Evolutionary conservation across 805 yeast species (phyloP).

Genomic region (Candida awuae): DNA sequence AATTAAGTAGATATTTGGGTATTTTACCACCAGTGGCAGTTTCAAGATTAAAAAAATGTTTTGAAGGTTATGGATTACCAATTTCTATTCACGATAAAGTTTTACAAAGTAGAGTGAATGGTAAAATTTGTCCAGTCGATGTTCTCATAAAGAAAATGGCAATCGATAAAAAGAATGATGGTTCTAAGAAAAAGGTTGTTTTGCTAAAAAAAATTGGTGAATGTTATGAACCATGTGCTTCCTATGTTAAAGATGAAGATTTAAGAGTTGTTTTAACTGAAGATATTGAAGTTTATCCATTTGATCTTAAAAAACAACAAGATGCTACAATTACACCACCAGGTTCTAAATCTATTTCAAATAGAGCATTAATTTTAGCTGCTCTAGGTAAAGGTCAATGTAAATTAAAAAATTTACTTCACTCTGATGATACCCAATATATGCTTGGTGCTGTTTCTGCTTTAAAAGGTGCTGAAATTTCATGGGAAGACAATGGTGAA

Average conservation of each 20-base stretch:
- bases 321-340: slow-evolving; percentile 67
- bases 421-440: slow-evolving; percentile 93
- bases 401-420: slow-evolving; percentile 74
- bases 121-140: slow-evolving; percentile 71
- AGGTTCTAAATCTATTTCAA: slow-evolving; percentile 95
- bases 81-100: slow-evolving; percentile 64
- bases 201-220: slow-evolving; percentile 77
- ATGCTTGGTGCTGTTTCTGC: slow-evolving; percentile 83
- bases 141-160: slow-evolving; percentile 76
- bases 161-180: slow-evolving; percentile 94
- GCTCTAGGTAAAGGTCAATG: slow-evolving; percentile 86
- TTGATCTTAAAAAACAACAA: slow-evolving; percentile 30
- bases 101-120: slow-evolving; percentile 60
- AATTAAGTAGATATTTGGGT: slow-evolving; percentile 85
- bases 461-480: slow-evolving; percentile 72
- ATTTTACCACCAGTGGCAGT: slow-evolving; percentile 88
- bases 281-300: slow-evolving; percentile 62
- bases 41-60: slow-evolving; percentile 75
- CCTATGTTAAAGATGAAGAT: slow-evolving; percentile 72
- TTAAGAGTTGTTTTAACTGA: slow-evolving; percentile 77
- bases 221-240: slow-evolving; percentile 84
- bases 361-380: slow-evolving; percentile 87
- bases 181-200: slow-evolving; percentile 81
- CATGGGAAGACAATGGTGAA: slow-evolving; percentile 84
- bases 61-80: slow-evolving; percentile 82